phyloP scores from a whole-genome alignment of 176 grass and related monocot species.

The Urochloa ruziziensis region DNA sequence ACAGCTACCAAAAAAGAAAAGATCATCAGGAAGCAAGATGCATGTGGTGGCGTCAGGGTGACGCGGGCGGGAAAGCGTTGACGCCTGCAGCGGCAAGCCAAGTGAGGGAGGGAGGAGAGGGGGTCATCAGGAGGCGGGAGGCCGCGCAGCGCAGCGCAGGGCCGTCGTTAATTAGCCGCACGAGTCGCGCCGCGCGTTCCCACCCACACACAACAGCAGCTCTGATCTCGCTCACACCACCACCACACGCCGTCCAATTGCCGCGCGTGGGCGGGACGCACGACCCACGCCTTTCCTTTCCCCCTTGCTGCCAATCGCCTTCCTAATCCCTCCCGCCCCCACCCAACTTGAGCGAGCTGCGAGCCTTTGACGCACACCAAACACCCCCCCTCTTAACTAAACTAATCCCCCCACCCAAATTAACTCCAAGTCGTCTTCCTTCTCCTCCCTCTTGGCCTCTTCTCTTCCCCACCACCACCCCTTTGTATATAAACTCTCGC shows the following conservation, averaged over 20 bases:
- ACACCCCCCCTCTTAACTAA: slow-evolving; percentile 15
- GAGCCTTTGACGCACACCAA: slow-evolving; percentile 50
- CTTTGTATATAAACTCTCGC: slow-evolving; percentile 42
- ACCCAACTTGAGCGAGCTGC: slow-evolving; percentile 44
- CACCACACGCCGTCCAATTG: neutral
- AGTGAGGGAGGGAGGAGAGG: no score
- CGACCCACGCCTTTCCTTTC: neutral
- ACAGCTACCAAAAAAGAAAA: neutral
- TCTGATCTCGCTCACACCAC: no score
- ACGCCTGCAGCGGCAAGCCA: neutral
- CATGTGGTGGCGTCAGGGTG: neutral
- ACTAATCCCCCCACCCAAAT: slow-evolving; percentile 33
- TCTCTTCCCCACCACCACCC: no score
- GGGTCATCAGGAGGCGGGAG: no score
- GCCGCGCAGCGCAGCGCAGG: no score
- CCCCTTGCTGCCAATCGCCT: neutral
- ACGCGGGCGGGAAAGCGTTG: neutral
- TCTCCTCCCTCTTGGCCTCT: no score
- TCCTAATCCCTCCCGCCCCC: neutral
- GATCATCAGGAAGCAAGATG: neutral
- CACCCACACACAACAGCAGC: no score
- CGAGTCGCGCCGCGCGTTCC: no score
- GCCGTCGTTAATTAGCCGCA: slow-evolving; percentile 15
- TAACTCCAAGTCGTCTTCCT: slow-evolving; percentile 3
- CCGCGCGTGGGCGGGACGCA: slow-evolving; percentile 37